phyloP scores from a whole-genome alignment of 2,329 filamentous ascomycete genomes.

The Verticillium tricorpus region DNA sequence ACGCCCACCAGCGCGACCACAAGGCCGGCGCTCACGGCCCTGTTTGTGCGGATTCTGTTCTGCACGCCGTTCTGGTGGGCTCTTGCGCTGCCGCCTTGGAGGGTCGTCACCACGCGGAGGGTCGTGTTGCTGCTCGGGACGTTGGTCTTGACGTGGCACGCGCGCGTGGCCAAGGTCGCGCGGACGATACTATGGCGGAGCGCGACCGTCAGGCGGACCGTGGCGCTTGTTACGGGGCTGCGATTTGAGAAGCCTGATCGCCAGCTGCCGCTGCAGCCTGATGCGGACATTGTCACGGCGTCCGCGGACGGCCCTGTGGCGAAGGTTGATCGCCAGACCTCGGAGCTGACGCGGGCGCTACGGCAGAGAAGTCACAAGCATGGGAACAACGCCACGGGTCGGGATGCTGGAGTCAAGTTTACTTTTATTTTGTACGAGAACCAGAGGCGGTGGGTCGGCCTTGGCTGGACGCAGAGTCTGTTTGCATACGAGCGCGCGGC shows the following conservation, averaged over 20 bases:
- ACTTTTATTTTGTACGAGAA: constrained; percentile 98
- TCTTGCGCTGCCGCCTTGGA: constrained; percentile 75
- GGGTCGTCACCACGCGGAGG: constrained; percentile 80
- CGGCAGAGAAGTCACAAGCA: constrained; percentile 21
- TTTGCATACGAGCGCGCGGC: constrained; percentile 85
- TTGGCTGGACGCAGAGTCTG: constrained; percentile 90
- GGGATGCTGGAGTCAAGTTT: constrained; percentile 80
- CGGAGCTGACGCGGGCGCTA: constrained; percentile 42
- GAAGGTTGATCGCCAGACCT: constrained; percentile 32
- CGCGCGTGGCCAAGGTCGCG: constrained; percentile 76
- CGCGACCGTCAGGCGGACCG: constrained; percentile 63
- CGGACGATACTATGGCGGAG: constrained; percentile 90
- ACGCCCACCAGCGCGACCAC: constrained; percentile 91
- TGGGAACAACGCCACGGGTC: constrained; percentile 32
- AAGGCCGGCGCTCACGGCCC: constrained; percentile 78
- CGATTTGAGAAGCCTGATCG: constrained; percentile 55
- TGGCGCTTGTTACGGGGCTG: constrained; percentile 74
- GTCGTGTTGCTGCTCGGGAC: constrained; percentile 85
- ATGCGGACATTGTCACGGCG: constrained; percentile 13
- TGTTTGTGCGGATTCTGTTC: constrained; percentile 85
- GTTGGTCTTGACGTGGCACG: constrained; percentile 85
- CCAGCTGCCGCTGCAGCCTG: constrained; percentile 12
- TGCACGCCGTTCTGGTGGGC: constrained; percentile 85
- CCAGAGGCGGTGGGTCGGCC: constrained; percentile 87
- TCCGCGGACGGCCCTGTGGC: constrained; percentile 9